Conservation (phyloP, 495 filamentous ascomycete genomes). For the Neurospora tetraspora region DNA sequence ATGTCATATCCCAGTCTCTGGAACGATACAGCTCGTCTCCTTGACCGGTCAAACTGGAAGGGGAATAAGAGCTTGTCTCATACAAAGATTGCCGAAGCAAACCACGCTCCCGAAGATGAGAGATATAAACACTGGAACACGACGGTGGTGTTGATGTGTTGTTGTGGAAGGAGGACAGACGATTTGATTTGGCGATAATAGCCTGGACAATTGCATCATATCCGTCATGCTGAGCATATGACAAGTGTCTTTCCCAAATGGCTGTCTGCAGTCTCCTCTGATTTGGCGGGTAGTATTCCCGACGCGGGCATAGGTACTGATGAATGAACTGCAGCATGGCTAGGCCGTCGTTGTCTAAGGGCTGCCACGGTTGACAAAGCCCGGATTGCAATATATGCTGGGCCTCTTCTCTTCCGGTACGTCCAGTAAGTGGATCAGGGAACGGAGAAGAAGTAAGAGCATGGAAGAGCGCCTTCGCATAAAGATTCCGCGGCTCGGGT, state of each 20-base stretch:
- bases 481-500: constrained; percentile 1
- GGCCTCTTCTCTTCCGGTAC: constrained; percentile 2
- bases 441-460: not conserved
- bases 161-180: not conserved
- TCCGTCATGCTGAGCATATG: constrained; percentile 2
- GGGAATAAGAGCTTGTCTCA: not conserved
- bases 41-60: not conserved
- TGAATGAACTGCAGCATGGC: not conserved
- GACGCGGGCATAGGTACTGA: not conserved
- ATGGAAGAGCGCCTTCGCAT: constrained; percentile 1
- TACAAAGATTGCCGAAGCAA: not conserved
- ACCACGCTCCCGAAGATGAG: not conserved
- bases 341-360: not conserved
- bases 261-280: not conserved
- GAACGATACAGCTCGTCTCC: not conserved
- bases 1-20: not conserved
- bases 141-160: not conserved
- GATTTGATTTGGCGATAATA: not conserved
- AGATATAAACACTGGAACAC: not conserved
- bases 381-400: not conserved
- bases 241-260: not conserved
- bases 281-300: constrained; percentile 1
- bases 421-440: constrained; percentile 1
- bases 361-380: not conserved
- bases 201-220: not conserved